Evolutionary conservation across 164 flowering plant species (phyloP).

Genomic region (Vitis cinerea): DNA sequence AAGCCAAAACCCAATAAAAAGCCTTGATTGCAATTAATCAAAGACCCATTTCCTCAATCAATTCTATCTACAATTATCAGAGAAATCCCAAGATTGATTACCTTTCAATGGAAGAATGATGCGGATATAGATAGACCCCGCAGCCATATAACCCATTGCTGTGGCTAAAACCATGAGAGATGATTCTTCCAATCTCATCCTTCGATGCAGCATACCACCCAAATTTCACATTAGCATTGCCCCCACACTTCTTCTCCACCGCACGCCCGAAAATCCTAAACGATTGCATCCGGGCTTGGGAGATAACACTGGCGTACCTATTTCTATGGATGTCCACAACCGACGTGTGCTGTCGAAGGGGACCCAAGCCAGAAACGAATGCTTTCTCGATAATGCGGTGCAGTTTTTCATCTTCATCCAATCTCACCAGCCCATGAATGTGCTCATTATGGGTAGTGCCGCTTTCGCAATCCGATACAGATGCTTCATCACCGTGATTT

Average conservation of each 20-base stretch:
- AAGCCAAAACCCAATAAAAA: not conserved
- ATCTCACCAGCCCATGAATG: conserved; percentile 16
- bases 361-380: conserved; percentile 24
- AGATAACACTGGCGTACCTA: not conserved
- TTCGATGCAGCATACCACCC: conserved; percentile 31
- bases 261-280: conserved; percentile 26
- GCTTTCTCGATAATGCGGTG: conserved; percentile 22
- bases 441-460: conserved; percentile 10
- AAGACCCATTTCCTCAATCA: no score
- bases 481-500: conserved; percentile 12
- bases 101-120: conserved; percentile 30
- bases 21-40: no score
- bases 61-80: no score
- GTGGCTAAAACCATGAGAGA: conserved; percentile 23
- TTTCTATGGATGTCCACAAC: conserved; percentile 24
- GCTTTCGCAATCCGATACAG: conserved; percentile 47
- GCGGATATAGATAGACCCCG: conserved; percentile 38
- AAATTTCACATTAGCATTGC: conserved; percentile 29
- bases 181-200: conserved; percentile 16
- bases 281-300: conserved; percentile 22
- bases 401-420: conserved; percentile 18
- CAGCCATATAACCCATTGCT: conserved; percentile 22
- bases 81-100: not conserved
- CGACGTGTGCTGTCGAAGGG: conserved; percentile 7
- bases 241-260: conserved; percentile 24